Evolutionary conservation across 192 early-diverging fungal species (phyloP).

Genomic region (Entomortierella parvispora): DNA sequence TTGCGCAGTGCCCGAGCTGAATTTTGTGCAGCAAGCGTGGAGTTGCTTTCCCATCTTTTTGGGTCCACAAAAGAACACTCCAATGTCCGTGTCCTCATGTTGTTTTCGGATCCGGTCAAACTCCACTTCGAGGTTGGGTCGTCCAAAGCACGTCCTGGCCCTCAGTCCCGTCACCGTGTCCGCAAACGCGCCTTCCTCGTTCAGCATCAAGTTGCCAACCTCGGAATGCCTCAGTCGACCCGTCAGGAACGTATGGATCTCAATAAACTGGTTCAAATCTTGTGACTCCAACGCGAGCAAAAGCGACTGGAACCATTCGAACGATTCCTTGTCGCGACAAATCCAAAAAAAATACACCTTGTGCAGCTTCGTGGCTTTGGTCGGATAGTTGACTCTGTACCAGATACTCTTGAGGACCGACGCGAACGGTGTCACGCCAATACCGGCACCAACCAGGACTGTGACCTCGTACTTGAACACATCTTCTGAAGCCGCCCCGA

Average conservation of each 20-base stretch:
- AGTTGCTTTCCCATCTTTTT: conserved; percentile 63
- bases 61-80: conserved; percentile 84
- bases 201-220: conserved; percentile 69
- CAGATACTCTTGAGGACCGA: conserved; percentile 79
- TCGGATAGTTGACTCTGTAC: conserved; percentile 70
- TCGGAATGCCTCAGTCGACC: conserved; percentile 71
- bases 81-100: conserved; percentile 70
- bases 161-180: conserved; percentile 60
- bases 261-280: conserved; percentile 68
- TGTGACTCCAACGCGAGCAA: conserved; percentile 72
- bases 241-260: conserved; percentile 76
- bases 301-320: conserved; percentile 87
- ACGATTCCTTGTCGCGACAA: conserved; percentile 74
- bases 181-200: conserved; percentile 56
- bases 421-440: conserved; percentile 84
- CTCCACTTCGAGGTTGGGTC: conserved; percentile 58
- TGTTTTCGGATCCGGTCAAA: conserved; percentile 55
- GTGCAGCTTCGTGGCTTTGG: conserved; percentile 59
- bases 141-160: conserved; percentile 57
- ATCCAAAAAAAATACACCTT: conserved; percentile 88
- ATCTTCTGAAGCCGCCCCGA: conserved; percentile 74
- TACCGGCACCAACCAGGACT: conserved; percentile 80
- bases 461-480: conserved; percentile 80
- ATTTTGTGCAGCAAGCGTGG: conserved; percentile 52
- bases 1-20: conserved; percentile 34